phyloP scores from a whole-genome alignment of 139 green algal species.

The Tetraselmis chui region DNA sequence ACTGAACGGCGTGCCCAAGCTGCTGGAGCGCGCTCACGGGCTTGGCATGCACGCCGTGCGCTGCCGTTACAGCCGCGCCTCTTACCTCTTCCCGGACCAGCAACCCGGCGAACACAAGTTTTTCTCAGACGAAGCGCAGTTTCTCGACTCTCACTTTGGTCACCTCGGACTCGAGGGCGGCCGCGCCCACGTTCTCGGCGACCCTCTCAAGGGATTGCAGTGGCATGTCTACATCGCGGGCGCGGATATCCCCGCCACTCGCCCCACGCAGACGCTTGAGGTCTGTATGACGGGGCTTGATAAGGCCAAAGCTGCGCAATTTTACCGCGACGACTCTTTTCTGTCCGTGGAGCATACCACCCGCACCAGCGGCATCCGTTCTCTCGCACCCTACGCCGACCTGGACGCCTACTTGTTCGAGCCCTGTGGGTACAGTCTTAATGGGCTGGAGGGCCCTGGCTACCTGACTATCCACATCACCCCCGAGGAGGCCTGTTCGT shows the following conservation, averaged over 20 bases:
- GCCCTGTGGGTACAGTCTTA: slow-evolving; percentile 98
- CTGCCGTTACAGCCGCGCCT: slow-evolving; percentile 84
- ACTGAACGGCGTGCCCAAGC: slow-evolving; percentile 63
- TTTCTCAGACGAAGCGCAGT: slow-evolving; percentile 69
- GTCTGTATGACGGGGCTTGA: slow-evolving; percentile 93
- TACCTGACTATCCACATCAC: slow-evolving; percentile 98
- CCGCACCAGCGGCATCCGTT: slow-evolving; percentile 54
- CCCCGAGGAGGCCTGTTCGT: slow-evolving; percentile 84
- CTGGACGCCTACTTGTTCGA: slow-evolving; percentile 99
- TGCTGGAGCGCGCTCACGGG: slow-evolving; percentile 63
- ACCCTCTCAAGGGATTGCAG: slow-evolving; percentile 68
- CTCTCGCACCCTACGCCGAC: slow-evolving; percentile 59
- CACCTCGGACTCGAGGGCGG: slow-evolving; percentile 47
- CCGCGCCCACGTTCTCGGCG: slow-evolving; percentile 77
- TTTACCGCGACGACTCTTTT: slow-evolving; percentile 64
- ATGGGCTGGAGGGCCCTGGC: slow-evolving; percentile 63
- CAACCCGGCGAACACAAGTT: slow-evolving; percentile 62
- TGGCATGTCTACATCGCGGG: slow-evolving; percentile 91
- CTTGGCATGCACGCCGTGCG: slow-evolving; percentile 49
- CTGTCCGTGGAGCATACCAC: slow-evolving; percentile 52
- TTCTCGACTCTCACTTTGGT: slow-evolving; percentile 68
- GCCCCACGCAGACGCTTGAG: slow-evolving; percentile 76
- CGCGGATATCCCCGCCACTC: slow-evolving; percentile 8
- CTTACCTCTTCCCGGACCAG: slow-evolving; percentile 89
- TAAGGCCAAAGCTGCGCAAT: slow-evolving; percentile 46